Base-by-base conservation (phyloP, 2,329 filamentous ascomycete species). In the Chaetomium olivaceum region DNA sequence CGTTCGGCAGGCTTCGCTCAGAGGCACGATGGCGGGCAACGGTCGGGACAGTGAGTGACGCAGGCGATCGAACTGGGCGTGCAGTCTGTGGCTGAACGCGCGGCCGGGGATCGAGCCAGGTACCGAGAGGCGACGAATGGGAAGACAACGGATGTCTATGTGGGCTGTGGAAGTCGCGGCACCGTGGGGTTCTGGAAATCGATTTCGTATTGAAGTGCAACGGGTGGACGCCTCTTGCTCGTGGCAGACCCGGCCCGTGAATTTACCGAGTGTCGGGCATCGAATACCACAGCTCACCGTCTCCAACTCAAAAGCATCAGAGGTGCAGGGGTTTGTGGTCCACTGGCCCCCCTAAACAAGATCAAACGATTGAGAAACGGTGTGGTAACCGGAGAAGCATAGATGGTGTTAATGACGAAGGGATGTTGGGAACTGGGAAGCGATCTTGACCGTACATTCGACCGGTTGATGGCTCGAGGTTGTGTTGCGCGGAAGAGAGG, bases 231-330 rank as follows among this genome's bases (percentile, higher is more conserved):
- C 51, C 61, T 58, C 59, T 55, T 63, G 39, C 43, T 51, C 31
- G 64, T 51, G 66, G 59, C 62, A 60, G 64, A 58, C 61, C 61
- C 50, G 36, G 65, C 50, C 66, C 59, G 66, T 63, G 63, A 60
- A 63, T 62, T 69, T 61, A 68, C 46, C 64, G 68, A 66, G 36
- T 39, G 55, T 67, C 58, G 62, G 62, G 66, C 66, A 67, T 65
- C 56, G 62, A 67, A 51, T 39, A 39, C n/a, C 43, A n/a, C 33
- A 64, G 46, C 60, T 46, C 60, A 58, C 43, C 58, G 51, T 43
- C 29, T 54, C 31, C 12, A 46, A 55, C 11, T n/a, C 46, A 54
- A 36, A 58, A 46, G 21, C n/a, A n/a, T 48, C 54, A 27, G 46
- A 51, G 25, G n/a, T 57, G 36, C 21, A 21, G 14, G 19, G 54